A percentile compares a stretch with the other conserved stretches of the same genome.
These are phyloP conservation scores for Scenedesmus sp. DNA, from an alignment of 163 green algal genomes.

Conservation along the genomic window DNA sequence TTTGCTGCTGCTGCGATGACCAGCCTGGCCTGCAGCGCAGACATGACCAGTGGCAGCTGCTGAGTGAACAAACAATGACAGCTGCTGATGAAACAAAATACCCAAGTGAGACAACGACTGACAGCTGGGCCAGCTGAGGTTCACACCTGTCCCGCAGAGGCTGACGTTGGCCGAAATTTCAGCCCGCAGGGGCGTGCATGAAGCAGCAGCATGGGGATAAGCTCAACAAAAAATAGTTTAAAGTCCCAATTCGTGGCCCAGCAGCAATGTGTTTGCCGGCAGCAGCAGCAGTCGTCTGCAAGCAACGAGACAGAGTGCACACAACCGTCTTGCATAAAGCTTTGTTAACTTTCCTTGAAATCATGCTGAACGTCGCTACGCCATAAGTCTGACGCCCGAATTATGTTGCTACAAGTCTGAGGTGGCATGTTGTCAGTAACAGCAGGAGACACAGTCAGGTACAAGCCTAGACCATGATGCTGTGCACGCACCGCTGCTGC, in stretches of 20 bases:
- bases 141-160: neutral
- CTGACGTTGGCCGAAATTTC: neutral
- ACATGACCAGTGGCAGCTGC: neutral
- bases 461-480: too few relatives aligned
- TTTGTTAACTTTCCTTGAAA: too few relatives aligned
- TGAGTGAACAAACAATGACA: too few relatives aligned
- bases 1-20: conserved; percentile 39
- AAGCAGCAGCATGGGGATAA: neutral
- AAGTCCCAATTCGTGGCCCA: neutral
- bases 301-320: neutral
- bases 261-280: neutral
- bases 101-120: neutral
- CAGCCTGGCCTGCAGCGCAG: neutral
- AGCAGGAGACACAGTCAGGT: too few relatives aligned
- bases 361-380: too few relatives aligned
- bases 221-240: neutral
- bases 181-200: neutral
- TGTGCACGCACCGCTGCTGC: too few relatives aligned
- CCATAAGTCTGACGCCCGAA: too few relatives aligned
- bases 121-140: neutral
- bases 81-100: too few relatives aligned
- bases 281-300: neutral
- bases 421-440: too few relatives aligned
- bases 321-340: too few relatives aligned
- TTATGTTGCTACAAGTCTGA: too few relatives aligned